Percentiles rank a stretch among this genome's conserved stretches.
phyloP scores from a whole-genome alignment of 192 early-diverging fungal genomes.

The Rhizophagus prolifer region DNA sequence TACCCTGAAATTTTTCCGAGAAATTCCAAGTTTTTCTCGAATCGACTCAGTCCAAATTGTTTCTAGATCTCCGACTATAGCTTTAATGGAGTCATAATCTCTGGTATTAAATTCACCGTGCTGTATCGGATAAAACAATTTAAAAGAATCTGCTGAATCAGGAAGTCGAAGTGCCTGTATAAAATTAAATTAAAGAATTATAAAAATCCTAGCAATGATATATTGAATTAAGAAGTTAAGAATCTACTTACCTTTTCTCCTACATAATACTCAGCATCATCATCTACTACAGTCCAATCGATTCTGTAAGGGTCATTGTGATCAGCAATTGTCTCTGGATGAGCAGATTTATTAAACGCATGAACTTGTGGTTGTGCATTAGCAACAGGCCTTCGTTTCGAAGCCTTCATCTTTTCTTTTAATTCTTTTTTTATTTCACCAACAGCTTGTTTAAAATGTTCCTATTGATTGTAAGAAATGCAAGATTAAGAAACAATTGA shows the following conservation, averaged over 20 bases:
- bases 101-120: constrained; percentile 74
- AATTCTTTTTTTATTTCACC: constrained; percentile 65
- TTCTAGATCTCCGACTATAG: constrained; percentile 73
- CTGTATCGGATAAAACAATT: constrained; percentile 73
- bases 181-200: not conserved
- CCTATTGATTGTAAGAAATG: constrained; percentile 22
- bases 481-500: not conserved
- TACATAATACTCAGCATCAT: constrained; percentile 50
- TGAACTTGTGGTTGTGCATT: constrained; percentile 74
- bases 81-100: constrained; percentile 68
- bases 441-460: constrained; percentile 35
- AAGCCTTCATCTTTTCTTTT: constrained; percentile 73
- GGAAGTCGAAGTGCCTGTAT: constrained; percentile 53
- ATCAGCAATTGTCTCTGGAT: constrained; percentile 71
- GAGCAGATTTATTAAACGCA: constrained; percentile 67
- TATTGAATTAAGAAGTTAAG: no score
- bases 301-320: constrained; percentile 91
- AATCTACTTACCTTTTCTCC: constrained; percentile 58
- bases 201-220: not conserved
- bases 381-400: constrained; percentile 74
- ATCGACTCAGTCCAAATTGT: constrained; percentile 78
- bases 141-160: constrained; percentile 38
- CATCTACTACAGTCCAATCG: constrained; percentile 71
- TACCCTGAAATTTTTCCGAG: constrained; percentile 54
- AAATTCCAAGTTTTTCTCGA: constrained; percentile 66